Evolutionary conservation across 148 eudicot genomes (phyloP), one percentile per base, ranked within the genome.

Genomic region (Agrostemma githago): DNA sequence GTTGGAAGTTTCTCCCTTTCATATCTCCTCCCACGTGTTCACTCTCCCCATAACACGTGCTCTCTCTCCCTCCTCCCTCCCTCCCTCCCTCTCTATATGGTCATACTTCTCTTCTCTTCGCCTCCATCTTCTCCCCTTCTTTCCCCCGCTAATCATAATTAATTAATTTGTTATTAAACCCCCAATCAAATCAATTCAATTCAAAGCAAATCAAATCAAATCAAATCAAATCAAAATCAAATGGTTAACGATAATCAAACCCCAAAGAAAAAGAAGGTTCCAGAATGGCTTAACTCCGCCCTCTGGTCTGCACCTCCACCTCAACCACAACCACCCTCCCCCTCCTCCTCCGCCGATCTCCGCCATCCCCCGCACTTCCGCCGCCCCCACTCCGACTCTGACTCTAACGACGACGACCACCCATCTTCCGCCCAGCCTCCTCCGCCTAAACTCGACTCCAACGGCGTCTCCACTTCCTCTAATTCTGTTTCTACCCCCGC

Each of bases 231-330:
- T 51, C 56, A 54, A 75, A 78, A 26, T 26, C 34, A 77, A 70
- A 87, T 86, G 91, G 82, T 68, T 79, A 86, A 88, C 10, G 72
- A 78, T 72, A 83, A 85, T 42, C 72, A 62, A 38, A 88, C 40
- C 16, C 62, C 61, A 2, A 53, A 59, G 26, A 41, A 38, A 39
- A 73, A 79, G 79, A 80, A 72, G 43, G 83, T 92, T 17, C 99
- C 99, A 53, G 97, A 96, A 72, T 96, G 99, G 99, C 82, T 96
- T 67, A 96, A 96, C 85, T 89, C 89, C 79, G 85, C 99, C 59
- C 73, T 96, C 37, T 92, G 97, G 98, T 95, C 96, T 63, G 5
- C 90, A 2, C 68, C 92, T 20, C 78, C 85, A 3, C 79, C 84
- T 19, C 84, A 11, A n/a, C 79, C 3, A 19, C 84, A 11, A n/a